Conservation (phyloP, 805 yeast genomes). For the Hemisphaericaspora nanyangensis region DNA sequence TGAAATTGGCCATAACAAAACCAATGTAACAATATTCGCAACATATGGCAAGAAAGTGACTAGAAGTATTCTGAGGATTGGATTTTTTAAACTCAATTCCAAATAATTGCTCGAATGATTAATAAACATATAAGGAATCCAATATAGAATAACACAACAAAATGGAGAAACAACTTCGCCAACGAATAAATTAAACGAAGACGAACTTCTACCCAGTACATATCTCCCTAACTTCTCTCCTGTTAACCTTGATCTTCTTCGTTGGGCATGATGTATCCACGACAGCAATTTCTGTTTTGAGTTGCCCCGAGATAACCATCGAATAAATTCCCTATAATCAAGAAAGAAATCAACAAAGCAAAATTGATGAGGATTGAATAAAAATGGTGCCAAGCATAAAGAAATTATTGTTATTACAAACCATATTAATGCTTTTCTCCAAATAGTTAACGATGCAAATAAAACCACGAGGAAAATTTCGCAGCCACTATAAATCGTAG, state of each 20-base stretch:
- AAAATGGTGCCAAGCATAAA: conserved; percentile 45
- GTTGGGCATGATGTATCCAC: conserved; percentile 66
- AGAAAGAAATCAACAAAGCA: conserved; percentile 43
- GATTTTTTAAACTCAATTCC: conserved; percentile 32
- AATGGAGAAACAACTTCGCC: conserved; percentile 17
- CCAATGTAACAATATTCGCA: conserved; percentile 30
- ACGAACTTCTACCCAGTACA: conserved; percentile 5
- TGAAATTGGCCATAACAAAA: conserved; percentile 32
- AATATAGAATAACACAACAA: conserved; percentile 17
- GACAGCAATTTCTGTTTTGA: conserved; percentile 58
- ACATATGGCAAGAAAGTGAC: conserved; percentile 48
- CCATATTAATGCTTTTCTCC: conserved; percentile 70
- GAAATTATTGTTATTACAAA: conserved; percentile 49
- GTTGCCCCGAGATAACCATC: conserved; percentile 85
- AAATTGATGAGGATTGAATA: conserved; percentile 55
- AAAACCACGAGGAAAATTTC: conserved; percentile 64
- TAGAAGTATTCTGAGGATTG: conserved; percentile 59
- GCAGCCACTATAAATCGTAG: conserved; percentile 77
- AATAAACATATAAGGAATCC: conserved; percentile 72
- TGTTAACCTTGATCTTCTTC: conserved; percentile 18
- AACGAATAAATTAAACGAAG: conserved; percentile 12
- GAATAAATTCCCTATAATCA: conserved; percentile 46
- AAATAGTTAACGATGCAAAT: conserved; percentile 76
- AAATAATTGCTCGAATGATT: conserved; percentile 84
- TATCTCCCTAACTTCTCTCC: conserved; percentile 16